A percentile compares a stretch with the other conserved stretches of the same genome.
Conservation (phyloP, 208 protist species). For the Leishmania martiniquensis region DNA sequence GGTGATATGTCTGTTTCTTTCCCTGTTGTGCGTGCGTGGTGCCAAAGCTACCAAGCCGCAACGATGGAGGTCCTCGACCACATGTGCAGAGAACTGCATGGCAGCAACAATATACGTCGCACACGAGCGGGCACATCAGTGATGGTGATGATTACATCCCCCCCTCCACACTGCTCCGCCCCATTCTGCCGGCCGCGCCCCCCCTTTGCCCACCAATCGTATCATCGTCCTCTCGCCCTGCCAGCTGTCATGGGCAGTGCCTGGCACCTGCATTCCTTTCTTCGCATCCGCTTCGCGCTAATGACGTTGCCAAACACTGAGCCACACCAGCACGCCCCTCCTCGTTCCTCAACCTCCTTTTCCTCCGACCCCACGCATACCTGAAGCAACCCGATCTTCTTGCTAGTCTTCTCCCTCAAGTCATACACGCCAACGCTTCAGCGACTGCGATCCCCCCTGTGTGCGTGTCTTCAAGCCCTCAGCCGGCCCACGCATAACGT, state of each 20-base stretch:
- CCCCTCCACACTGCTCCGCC: background rate
- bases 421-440: background rate
- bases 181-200: background rate
- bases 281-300: conserved; percentile 1
- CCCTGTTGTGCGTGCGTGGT: background rate
- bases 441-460: background rate
- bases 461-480: no score
- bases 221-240: background rate
- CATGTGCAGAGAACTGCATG: background rate
- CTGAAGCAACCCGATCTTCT: background rate
- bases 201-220: background rate
- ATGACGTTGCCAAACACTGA: background rate
- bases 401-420: background rate
- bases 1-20: background rate
- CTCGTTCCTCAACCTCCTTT: background rate
- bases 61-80: background rate
- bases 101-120: background rate
- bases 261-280: background rate
- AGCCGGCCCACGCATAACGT: no score
- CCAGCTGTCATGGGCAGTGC: background rate
- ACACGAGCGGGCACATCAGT: background rate
- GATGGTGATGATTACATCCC: background rate
- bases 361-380: background rate
- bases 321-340: background rate
- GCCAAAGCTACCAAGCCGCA: background rate